Evolutionary conservation across 768 basidiomycete genomes (phyloP).

Genomic region (Termitomyces sp.): DNA sequence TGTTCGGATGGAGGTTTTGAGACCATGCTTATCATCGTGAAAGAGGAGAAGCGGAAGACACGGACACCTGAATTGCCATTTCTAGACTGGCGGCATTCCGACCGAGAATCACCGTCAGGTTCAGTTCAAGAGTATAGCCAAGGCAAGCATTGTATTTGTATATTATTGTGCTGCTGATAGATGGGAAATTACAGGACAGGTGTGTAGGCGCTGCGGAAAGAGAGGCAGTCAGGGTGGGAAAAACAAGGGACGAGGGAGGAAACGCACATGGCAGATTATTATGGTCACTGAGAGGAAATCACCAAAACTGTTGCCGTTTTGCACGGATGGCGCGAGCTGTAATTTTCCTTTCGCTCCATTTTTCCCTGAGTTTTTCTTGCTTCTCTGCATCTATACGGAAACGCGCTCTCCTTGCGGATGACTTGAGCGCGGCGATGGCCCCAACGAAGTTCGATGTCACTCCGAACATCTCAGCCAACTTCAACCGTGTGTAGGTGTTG

Average conservation of each 20-base stretch:
- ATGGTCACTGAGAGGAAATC: slow-evolving; percentile 16
- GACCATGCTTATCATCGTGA: slow-evolving; percentile 15
- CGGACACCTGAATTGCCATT: slow-evolving; percentile 20
- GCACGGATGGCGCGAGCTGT: slow-evolving; percentile 56
- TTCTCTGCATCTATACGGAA: slow-evolving; percentile 25
- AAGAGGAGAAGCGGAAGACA: slow-evolving; percentile 21
- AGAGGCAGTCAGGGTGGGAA: background rate
- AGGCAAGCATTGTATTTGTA: background rate
- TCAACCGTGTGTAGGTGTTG: slow-evolving; percentile 48
- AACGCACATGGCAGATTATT: slow-evolving; percentile 6
- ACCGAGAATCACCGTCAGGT: slow-evolving; percentile 15
- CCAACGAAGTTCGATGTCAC: slow-evolving; percentile 67
- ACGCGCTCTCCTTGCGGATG: slow-evolving; percentile 37
- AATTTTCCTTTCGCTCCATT: slow-evolving; percentile 70
- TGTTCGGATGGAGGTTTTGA: slow-evolving; percentile 14
- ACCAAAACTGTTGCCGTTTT: slow-evolving; percentile 75
- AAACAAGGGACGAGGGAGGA: background rate
- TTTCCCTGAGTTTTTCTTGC: slow-evolving; percentile 44
- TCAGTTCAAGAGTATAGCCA: background rate
- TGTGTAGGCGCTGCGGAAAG: background rate
- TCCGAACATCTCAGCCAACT: slow-evolving; percentile 72
- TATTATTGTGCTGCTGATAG: slow-evolving; percentile 7
- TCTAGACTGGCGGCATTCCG: slow-evolving; percentile 28
- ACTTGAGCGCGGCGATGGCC: slow-evolving; percentile 56
- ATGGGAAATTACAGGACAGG: slow-evolving; percentile 2